These are phyloP conservation scores for Coemansia biformis DNA, from an alignment of 192 early-diverging fungal genomes.

Conservation along the genomic window DNA sequence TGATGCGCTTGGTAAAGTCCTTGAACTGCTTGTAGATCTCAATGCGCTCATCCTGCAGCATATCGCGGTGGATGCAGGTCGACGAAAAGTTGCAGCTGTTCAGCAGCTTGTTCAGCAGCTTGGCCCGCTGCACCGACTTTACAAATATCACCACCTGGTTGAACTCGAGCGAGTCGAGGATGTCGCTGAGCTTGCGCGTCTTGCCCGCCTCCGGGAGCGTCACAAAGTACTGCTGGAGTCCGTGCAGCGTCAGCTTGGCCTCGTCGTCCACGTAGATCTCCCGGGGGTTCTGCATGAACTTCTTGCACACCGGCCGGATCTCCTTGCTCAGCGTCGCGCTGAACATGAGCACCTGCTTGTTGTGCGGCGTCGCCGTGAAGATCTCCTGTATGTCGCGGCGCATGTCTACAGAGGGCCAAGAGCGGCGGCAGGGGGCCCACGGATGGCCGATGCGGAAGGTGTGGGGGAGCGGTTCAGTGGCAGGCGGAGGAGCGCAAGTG, in stretches of 20 bases:
- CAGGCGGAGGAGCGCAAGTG: too few species aligned
- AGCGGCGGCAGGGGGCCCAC: too few species aligned
- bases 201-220: conserved; percentile 79
- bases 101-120: conserved; percentile 80
- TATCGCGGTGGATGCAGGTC: conserved; percentile 85
- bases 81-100: conserved; percentile 89
- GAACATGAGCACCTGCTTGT: conserved; percentile 99
- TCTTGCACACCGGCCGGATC: conserved; percentile 87
- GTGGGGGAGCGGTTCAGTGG: too few species aligned
- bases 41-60: conserved; percentile 91
- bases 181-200: conserved; percentile 89
- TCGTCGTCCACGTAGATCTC: conserved; percentile 98
- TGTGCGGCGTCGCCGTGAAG: conserved; percentile 87
- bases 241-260: conserved; percentile 95
- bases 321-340: conserved; percentile 92
- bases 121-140: conserved; percentile 81
- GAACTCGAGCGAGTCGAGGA: conserved; percentile 92
- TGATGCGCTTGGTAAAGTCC: conserved; percentile 87
- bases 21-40: conserved; percentile 91
- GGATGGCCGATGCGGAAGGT: too few species aligned
- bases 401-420: conserved; percentile 85
- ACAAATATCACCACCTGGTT: conserved; percentile 99
- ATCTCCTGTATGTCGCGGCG: conserved; percentile 95
- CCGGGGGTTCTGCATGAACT: conserved; percentile 96
- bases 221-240: conserved; percentile 92